Evolutionary conservation across 495 filamentous ascomycete genomes (phyloP).

Genomic region (Chaetomium fimeti): DNA sequence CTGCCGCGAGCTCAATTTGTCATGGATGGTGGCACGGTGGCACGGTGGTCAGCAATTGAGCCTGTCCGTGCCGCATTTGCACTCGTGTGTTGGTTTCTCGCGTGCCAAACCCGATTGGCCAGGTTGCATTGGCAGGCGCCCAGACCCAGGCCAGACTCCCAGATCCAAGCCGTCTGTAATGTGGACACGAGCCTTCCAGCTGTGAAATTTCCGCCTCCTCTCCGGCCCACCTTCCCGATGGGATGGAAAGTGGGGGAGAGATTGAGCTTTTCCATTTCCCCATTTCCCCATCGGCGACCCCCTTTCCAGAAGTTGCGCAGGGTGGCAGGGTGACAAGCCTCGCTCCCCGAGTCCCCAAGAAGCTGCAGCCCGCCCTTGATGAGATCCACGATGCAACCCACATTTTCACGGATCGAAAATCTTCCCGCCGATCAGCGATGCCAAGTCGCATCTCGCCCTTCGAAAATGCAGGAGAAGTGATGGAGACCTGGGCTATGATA

Average conservation of each 20-base stretch:
- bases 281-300: no score
- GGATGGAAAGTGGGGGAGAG: neutral
- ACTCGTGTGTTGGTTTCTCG: neutral
- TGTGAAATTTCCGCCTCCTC: neutral
- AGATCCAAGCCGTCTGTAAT: no score
- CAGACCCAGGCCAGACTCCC: neutral
- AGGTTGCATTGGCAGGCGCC: neutral
- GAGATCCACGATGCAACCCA: neutral
- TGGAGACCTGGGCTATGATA: no score
- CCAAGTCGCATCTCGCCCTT: neutral
- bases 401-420: neutral
- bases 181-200: neutral
- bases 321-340: neutral
- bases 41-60: neutral
- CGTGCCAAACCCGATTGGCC: neutral
- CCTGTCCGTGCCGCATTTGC: neutral
- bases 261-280: neutral
- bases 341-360: no score
- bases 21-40: no score
- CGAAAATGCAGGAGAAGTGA: no score
- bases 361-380: neutral
- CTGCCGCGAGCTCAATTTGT: neutral
- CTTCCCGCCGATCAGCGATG: slow-evolving; percentile 7
- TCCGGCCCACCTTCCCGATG: slow-evolving; percentile 4
- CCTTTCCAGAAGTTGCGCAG: no score